Evolutionary conservation across 1,284 basidiomycete species (phyloP).

Genomic region (Naganishia sp.): DNA sequence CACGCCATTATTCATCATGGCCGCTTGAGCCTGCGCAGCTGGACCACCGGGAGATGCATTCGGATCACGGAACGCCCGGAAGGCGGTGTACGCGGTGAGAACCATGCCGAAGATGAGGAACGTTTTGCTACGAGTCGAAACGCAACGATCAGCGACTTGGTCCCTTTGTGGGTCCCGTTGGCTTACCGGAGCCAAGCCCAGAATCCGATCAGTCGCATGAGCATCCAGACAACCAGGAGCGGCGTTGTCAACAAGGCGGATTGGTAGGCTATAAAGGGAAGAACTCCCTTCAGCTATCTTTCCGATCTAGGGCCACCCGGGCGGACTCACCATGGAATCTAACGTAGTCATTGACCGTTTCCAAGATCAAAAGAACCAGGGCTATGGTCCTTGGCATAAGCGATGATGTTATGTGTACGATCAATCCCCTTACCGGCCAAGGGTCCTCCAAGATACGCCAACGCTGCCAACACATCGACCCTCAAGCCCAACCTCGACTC

Average conservation of each 20-base stretch:
- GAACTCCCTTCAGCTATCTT: neutral
- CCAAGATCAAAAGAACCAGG: constrained; percentile 66
- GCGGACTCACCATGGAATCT: constrained; percentile 68
- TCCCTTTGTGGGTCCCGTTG: neutral
- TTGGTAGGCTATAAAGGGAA: constrained; percentile 66
- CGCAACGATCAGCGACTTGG: constrained; percentile 32
- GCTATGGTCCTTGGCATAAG: constrained; percentile 56
- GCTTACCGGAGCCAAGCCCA: constrained; percentile 40
- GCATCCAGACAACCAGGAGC: constrained; percentile 63
- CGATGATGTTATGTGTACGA: neutral
- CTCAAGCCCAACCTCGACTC: constrained; percentile 70
- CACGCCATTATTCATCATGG: constrained; percentile 44
- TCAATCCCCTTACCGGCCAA: constrained; percentile 63
- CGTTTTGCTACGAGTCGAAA: constrained; percentile 31
- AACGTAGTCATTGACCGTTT: constrained; percentile 76
- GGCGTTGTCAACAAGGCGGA: constrained; percentile 71
- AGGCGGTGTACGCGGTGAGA: constrained; percentile 45
- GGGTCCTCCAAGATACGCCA: constrained; percentile 70
- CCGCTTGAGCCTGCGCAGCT: neutral
- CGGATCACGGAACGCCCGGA: constrained; percentile 68
- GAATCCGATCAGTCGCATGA: constrained; percentile 61
- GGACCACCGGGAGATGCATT: constrained; percentile 40
- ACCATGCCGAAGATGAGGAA: constrained; percentile 36
- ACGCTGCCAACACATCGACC: constrained; percentile 69
- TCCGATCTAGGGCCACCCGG: too few relatives aligned